Conservation (phyloP, 2,329 filamentous ascomycete species). For the Fusarium protoensiforme region DNA sequence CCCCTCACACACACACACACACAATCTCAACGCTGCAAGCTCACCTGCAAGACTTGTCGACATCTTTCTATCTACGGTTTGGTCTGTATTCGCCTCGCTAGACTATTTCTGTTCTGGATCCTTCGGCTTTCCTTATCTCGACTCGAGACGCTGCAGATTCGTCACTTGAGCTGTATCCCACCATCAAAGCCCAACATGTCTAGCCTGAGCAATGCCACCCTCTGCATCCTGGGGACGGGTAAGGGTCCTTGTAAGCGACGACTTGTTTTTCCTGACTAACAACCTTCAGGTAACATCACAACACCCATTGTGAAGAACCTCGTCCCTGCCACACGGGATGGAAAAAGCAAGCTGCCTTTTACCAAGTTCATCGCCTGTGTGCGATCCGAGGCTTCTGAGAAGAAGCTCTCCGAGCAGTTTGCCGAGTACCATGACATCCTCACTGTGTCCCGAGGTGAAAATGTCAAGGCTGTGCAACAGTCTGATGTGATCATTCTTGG, state of each 20-base stretch:
- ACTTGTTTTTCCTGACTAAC: background rate
- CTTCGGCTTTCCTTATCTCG: background rate
- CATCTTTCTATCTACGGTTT: slow-evolving; percentile 22
- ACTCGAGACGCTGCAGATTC: background rate
- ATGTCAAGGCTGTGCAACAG: slow-evolving; percentile 47
- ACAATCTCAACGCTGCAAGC: background rate
- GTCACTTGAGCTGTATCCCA: background rate
- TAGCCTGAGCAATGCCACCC: slow-evolving; percentile 27
- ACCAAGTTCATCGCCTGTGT: slow-evolving; percentile 44
- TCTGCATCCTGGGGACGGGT: slow-evolving; percentile 42
- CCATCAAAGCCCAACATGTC: slow-evolving; percentile 24
- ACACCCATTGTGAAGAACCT: slow-evolving; percentile 43
- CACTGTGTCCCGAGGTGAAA: slow-evolving; percentile 45
- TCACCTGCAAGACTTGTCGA: slow-evolving; percentile 29
- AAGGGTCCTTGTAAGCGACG: background rate
- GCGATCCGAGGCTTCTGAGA: slow-evolving; percentile 41
- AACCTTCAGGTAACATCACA: slow-evolving; percentile 45
- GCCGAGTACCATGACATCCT: slow-evolving; percentile 20
- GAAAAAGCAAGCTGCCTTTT: slow-evolving; percentile 33
- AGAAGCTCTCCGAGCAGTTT: slow-evolving; percentile 36
- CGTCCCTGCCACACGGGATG: slow-evolving; percentile 12
- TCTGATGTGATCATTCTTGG: slow-evolving; percentile 58
- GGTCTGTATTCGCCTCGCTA: slow-evolving; percentile 11
- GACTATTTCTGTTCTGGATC: background rate
- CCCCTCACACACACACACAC: slow-evolving; percentile 11